Conservation (phyloP, 768 basidiomycete genomes). For the Saitozyma podzolica region DNA sequence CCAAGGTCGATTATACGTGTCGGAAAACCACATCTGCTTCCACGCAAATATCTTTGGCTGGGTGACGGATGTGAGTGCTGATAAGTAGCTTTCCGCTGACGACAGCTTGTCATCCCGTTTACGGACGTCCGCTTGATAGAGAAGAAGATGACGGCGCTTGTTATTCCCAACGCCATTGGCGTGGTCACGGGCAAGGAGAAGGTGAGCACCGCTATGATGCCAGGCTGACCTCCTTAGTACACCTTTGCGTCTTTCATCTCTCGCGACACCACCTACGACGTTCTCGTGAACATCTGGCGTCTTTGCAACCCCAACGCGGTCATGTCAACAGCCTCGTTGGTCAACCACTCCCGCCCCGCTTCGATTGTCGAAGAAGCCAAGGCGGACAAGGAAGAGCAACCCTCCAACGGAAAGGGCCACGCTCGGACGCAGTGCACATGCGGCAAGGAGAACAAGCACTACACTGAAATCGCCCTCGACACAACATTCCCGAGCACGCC, state of each 20-base stretch:
- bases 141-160: conserved; percentile 96
- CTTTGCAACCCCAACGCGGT: conserved; percentile 72
- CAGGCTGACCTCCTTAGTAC: conserved; percentile 60
- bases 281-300: conserved; percentile 93
- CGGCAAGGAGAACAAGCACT: conserved; percentile 69
- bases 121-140: conserved; percentile 82
- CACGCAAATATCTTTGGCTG: conserved; percentile 99
- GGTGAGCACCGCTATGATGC: conserved; percentile 24
- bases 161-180: conserved; percentile 94
- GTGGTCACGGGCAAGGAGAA: conserved; percentile 70
- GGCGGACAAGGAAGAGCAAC: conserved; percentile 2
- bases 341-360: conserved; percentile 23
- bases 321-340: conserved; percentile 33
- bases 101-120: conserved; percentile 80
- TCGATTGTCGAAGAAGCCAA: conserved; percentile 16
- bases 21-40: conserved; percentile 99
- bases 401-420: conserved; percentile 31
- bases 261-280: conserved; percentile 92
- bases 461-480: conserved; percentile 72
- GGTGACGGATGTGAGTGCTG: conserved; percentile 85
- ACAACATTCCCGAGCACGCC: conserved; percentile 82
- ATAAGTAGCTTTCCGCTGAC: neutral
- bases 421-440: conserved; percentile 63
- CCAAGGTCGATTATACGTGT: conserved; percentile 93
- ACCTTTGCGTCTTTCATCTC: conserved; percentile 96